These are phyloP conservation scores for Yarrowia galli DNA, from an alignment of 1,139 yeast species.

Conservation along the genomic window DNA sequence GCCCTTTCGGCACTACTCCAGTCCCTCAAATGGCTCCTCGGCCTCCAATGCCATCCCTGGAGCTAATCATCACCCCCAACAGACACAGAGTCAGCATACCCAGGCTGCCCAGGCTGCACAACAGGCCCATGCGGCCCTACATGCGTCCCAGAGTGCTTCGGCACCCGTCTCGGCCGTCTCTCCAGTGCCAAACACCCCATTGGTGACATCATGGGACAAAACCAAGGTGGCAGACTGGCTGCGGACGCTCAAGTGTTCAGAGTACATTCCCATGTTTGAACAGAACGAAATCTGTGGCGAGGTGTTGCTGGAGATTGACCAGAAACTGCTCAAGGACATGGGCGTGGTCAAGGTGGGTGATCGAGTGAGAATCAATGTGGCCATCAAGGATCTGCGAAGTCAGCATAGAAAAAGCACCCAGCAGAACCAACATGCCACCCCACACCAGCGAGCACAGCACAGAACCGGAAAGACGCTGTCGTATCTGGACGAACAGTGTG, in stretches of 20 bases:
- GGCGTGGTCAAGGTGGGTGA: slow-evolving; percentile 87
- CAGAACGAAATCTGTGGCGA: slow-evolving; percentile 66
- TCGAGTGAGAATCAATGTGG: slow-evolving; percentile 68
- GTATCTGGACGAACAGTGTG: slow-evolving; percentile 39
- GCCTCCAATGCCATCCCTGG: slow-evolving; percentile 18
- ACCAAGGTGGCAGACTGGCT: slow-evolving; percentile 52
- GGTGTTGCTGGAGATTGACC: slow-evolving; percentile 69
- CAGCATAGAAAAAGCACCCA: slow-evolving; percentile 39
- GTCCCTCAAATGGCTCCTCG: slow-evolving; percentile 5
- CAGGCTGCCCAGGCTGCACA: slow-evolving; percentile 27
- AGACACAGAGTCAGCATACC: slow-evolving; percentile 32
- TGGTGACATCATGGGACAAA: slow-evolving; percentile 46
- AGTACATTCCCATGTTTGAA: slow-evolving; percentile 48
- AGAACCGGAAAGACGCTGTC: slow-evolving; percentile 22
- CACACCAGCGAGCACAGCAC: neutral
- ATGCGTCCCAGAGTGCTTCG: slow-evolving; percentile 23
- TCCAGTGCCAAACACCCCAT: slow-evolving; percentile 22
- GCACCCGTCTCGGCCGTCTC: slow-evolving; percentile 40
- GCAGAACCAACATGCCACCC: slow-evolving; percentile 10
- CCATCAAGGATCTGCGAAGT: slow-evolving; percentile 50
- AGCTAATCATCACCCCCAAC: neutral
- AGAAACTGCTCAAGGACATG: slow-evolving; percentile 70
- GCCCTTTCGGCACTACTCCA: slow-evolving; percentile 11
- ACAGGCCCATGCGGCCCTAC: slow-evolving; percentile 16
- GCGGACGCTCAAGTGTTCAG: slow-evolving; percentile 48